Evolutionary conservation across 345 rosid genomes (phyloP).

Genomic region (Excoecaria agallocha): DNA sequence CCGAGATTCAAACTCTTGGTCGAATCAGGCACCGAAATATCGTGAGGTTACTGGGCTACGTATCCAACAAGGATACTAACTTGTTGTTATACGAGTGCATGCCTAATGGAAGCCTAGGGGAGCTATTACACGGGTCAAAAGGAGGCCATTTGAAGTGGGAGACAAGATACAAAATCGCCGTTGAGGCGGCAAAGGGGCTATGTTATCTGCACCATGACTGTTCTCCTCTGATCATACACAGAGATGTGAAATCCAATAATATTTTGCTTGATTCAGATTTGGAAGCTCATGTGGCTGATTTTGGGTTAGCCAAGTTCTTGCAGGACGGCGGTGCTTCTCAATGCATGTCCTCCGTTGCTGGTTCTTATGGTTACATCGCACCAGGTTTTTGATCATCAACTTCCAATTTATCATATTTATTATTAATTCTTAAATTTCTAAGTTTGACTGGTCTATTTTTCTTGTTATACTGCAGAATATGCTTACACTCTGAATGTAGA

Average conservation of each 20-base stretch:
- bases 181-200: slow-evolving; percentile 77
- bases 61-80: slow-evolving; percentile 85
- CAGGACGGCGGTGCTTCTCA: slow-evolving; percentile 75
- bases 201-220: slow-evolving; percentile 96
- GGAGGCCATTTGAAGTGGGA: slow-evolving; percentile 91
- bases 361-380: slow-evolving; percentile 93
- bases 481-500: slow-evolving; percentile 87
- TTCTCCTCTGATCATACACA: slow-evolving; percentile 81
- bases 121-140: slow-evolving; percentile 75
- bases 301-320: slow-evolving; percentile 91
- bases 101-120: slow-evolving; percentile 92
- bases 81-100: slow-evolving; percentile 75
- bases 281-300: slow-evolving; percentile 93
- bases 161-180: slow-evolving; percentile 59
- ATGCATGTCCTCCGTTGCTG: slow-evolving; percentile 87
- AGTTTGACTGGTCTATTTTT: too few relatives aligned
- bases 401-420: background rate
- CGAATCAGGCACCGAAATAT: slow-evolving; percentile 82
- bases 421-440: background rate
- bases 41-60: slow-evolving; percentile 70
- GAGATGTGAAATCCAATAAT: slow-evolving; percentile 90
- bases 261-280: slow-evolving; percentile 72
- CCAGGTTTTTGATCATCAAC: slow-evolving; percentile 56
- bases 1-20: slow-evolving; percentile 88
- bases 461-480: slow-evolving; percentile 48